Conservation (phyloP, 192 early-diverging fungal genomes). For the Endogone sp. region DNA sequence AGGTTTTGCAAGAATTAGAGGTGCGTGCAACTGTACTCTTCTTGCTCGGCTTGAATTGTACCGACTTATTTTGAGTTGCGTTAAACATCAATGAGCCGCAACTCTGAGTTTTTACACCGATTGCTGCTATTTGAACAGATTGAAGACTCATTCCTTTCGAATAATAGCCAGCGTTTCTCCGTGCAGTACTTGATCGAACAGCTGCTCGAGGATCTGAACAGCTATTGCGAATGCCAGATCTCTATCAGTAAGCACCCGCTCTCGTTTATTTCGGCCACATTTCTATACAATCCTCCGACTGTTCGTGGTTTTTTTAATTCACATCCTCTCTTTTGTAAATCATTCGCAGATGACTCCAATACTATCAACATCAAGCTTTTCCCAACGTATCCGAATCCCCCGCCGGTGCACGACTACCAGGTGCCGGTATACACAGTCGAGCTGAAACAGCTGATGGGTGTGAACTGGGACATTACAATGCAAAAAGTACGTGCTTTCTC, state of each 20-base stretch:
- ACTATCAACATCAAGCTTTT: slow-evolving; percentile 86
- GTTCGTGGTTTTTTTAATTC: not conserved
- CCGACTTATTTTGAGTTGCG: too few relatives aligned
- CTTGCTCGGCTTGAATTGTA: not conserved
- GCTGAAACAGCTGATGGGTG: slow-evolving; percentile 49
- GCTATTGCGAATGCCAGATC: slow-evolving; percentile 84
- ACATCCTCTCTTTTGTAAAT: not conserved
- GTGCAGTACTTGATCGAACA: slow-evolving; percentile 82
- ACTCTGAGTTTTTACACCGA: not conserved
- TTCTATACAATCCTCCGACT: too few relatives aligned
- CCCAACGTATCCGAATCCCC: slow-evolving; percentile 71
- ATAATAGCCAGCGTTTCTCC: slow-evolving; percentile 32
- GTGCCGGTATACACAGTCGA: slow-evolving; percentile 80
- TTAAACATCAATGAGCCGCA: too few relatives aligned
- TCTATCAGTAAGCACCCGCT: slow-evolving; percentile 59
- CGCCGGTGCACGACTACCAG: slow-evolving; percentile 72
- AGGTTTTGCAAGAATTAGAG: slow-evolving; percentile 79
- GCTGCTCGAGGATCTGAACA: slow-evolving; percentile 80
- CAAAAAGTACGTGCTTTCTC: slow-evolving; percentile 39
- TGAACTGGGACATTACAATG: slow-evolving; percentile 93
- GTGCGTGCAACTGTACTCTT: slow-evolving; percentile 32
- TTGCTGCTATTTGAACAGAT: slow-evolving; percentile 26
- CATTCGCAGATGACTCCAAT: slow-evolving; percentile 60
- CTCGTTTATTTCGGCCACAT: not conserved
- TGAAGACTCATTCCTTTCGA: slow-evolving; percentile 57